A percentile compares a stretch with the other conserved stretches of the same genome.
Evolutionary conservation across 371 early-diverging fungal species (phyloP).

Genomic region (Blastocladiella emersonii): DNA sequence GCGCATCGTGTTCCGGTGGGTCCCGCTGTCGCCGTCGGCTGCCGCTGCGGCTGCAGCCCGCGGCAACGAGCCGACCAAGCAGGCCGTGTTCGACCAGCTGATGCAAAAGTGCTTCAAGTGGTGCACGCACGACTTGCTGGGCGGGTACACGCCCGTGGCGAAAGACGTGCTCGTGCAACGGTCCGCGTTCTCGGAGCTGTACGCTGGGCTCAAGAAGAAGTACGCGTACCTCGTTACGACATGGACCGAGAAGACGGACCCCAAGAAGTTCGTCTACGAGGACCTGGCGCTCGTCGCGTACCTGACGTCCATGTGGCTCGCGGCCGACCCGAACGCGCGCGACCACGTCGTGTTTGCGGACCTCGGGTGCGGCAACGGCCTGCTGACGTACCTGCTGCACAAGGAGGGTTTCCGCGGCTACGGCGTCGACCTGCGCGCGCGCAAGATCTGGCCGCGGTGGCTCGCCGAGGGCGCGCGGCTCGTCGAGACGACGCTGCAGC

Average conservation of each 20-base stretch:
- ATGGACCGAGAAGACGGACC: slow-evolving; percentile 72
- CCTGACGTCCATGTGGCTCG: slow-evolving; percentile 56
- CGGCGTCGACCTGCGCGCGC: slow-evolving; percentile 60
- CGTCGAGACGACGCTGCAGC: background rate
- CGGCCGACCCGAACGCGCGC: slow-evolving; percentile 13
- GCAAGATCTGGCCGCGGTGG: slow-evolving; percentile 58
- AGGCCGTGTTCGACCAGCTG: slow-evolving; percentile 14
- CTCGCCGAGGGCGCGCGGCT: background rate
- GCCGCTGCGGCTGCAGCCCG: background rate
- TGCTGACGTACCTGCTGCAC: slow-evolving; percentile 61
- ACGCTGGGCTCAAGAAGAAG: slow-evolving; percentile 45
- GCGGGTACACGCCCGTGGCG: slow-evolving; percentile 35
- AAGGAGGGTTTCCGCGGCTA: slow-evolving; percentile 63
- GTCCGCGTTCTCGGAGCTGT: slow-evolving; percentile 33
- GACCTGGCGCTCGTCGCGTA: slow-evolving; percentile 74
- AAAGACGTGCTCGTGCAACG: background rate
- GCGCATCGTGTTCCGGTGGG: background rate
- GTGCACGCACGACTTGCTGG: slow-evolving; percentile 59
- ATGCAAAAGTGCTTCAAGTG: slow-evolving; percentile 61
- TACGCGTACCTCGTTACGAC: slow-evolving; percentile 30
- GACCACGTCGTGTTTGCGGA: slow-evolving; percentile 48
- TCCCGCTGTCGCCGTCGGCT: background rate
- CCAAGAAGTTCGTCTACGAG: slow-evolving; percentile 69
- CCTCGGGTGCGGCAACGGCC: slow-evolving; percentile 83
- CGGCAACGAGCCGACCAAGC: background rate